phyloP scores from a whole-genome alignment of 208 protist genomes.

The Strigomonas culicis region DNA sequence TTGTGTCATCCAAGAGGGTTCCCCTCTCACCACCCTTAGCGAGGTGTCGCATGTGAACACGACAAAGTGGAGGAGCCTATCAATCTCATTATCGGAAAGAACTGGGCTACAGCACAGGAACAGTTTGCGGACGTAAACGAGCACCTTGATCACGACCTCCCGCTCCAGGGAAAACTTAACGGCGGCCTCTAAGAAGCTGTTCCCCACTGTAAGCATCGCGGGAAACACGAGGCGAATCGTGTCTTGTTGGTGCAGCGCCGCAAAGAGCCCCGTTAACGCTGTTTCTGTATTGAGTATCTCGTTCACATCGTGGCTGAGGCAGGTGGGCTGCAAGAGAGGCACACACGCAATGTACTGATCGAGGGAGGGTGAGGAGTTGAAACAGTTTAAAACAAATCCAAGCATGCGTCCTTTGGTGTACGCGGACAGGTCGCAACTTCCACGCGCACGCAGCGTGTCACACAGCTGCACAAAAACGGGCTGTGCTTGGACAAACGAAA shows the following conservation, averaged over 20 bases:
- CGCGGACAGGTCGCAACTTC: conserved; percentile 14
- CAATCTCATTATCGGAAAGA: conserved; percentile 32
- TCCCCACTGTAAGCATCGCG: conserved; percentile 16
- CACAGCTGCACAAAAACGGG: too few relatives aligned
- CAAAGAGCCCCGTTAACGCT: conserved; percentile 38
- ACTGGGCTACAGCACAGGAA: conserved; percentile 43
- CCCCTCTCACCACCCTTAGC: too few relatives aligned
- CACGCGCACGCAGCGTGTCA: neutral
- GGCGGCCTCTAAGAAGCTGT: conserved; percentile 23
- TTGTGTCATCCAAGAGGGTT: too few relatives aligned
- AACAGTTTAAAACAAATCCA: conserved; percentile 42
- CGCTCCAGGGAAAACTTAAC: conserved; percentile 31
- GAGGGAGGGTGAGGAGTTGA: too few relatives aligned
- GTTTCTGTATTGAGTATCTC: conserved; percentile 25
- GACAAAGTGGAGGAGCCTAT: conserved; percentile 33
- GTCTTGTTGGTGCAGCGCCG: conserved; percentile 40
- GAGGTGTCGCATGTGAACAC: too few relatives aligned
- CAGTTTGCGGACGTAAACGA: conserved; percentile 35
- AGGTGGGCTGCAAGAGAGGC: conserved; percentile 1
- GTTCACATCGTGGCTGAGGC: conserved; percentile 13
- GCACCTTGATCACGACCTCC: conserved; percentile 30
- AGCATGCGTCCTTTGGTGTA: conserved; percentile 28
- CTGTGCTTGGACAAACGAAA: too few relatives aligned
- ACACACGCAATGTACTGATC: conserved; percentile 13
- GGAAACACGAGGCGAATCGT: conserved; percentile 33